phyloP scores from a whole-genome alignment of 2,329 filamentous ascomycete species.

The Parafenestella ontariensis region DNA sequence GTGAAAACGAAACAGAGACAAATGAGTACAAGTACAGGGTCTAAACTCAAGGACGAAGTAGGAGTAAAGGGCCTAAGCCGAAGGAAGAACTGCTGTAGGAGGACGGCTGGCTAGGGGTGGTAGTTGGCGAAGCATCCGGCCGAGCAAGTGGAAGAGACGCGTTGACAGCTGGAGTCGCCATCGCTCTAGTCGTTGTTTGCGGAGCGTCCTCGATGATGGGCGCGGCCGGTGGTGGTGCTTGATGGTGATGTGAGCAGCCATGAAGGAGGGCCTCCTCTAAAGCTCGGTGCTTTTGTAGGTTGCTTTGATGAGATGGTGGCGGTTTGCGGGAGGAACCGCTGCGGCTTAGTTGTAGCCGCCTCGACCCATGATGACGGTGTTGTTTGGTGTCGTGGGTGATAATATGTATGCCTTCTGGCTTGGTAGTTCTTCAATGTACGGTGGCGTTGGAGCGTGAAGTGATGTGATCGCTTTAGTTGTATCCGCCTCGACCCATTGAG shows the following conservation, averaged over 20 bases:
- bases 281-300: not conserved
- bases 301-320: constrained; percentile 12
- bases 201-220: constrained; percentile 25
- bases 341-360: constrained; percentile 44
- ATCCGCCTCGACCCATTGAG: constrained; percentile 49
- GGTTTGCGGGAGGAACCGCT: constrained; percentile 20
- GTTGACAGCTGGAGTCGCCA: constrained; percentile 21
- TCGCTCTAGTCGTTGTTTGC: constrained; percentile 37
- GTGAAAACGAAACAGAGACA: not conserved
- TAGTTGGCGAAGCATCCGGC: not conserved
- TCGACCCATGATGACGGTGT: constrained; percentile 38
- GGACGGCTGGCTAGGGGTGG: not conserved
- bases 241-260: constrained; percentile 1
- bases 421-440: not conserved
- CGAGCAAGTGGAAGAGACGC: not conserved
- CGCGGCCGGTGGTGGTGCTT: constrained; percentile 12
- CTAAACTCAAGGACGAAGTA: not conserved
- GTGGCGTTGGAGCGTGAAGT: constrained; percentile 2
- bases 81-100: not conserved
- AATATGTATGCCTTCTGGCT: constrained; percentile 23
- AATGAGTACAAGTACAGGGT: constrained; percentile 1
- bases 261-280: not conserved
- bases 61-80: constrained; percentile 5
- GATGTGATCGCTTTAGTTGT: constrained; percentile 47
- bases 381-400: constrained; percentile 8